Conservation (phyloP, 169 alveolate genomes). For the Theileria annulata region DNA sequence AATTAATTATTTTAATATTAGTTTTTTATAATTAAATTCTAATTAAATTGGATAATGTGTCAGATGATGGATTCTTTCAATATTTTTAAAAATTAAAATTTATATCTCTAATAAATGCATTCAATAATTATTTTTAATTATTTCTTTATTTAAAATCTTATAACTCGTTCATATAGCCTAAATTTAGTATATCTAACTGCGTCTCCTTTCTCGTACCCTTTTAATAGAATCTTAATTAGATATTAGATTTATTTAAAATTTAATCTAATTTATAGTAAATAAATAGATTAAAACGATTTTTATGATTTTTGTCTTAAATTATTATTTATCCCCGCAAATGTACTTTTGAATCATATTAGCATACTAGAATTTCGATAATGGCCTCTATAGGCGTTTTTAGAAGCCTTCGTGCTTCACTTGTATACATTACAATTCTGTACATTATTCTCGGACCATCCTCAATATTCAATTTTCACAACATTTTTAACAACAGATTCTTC, state of each 20-base stretch:
- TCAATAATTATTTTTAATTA: too few species aligned
- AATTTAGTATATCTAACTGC: background rate
- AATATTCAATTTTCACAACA: background rate
- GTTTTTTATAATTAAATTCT: too few species aligned
- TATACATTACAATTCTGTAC: background rate
- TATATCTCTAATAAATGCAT: too few species aligned
- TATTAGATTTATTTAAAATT: background rate
- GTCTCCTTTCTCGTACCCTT: slow-evolving; percentile 1
- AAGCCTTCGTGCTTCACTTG: background rate
- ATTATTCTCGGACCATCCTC: background rate
- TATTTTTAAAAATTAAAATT: too few species aligned
- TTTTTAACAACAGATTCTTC: background rate
- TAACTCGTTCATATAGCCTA: too few species aligned
- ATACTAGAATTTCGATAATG: background rate
- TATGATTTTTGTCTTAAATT: background rate
- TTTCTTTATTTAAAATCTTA: too few species aligned
- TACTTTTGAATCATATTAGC: background rate
- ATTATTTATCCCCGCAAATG: slow-evolving; percentile 1
- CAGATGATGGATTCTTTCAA: background rate
- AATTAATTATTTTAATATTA: too few species aligned
- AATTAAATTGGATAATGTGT: background rate
- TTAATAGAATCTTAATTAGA: background rate
- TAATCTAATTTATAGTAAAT: background rate
- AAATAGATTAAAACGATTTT: background rate
- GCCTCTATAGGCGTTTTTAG: background rate